A percentile compares a stretch with the other conserved stretches of the same genome.
These are phyloP conservation scores for Kalmusia sp. DNA, from an alignment of 2,329 filamentous ascomycete species.

Conservation along the genomic window DNA sequence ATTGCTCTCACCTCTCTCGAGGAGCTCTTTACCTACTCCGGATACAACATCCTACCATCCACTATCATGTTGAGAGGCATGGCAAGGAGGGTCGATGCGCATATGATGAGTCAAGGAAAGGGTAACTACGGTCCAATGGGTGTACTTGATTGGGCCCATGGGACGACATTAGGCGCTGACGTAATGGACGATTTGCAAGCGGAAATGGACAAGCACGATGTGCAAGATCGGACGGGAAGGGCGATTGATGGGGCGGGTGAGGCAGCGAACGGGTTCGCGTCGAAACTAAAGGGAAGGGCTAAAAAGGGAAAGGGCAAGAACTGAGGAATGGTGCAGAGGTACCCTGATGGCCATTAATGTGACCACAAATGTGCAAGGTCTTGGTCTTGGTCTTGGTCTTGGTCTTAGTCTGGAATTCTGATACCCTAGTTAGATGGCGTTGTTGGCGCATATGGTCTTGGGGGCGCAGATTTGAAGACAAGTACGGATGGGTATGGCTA, in stretches of 20 bases:
- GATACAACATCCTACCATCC: constrained; percentile 68
- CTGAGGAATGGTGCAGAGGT: constrained; percentile 9
- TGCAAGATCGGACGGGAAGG: constrained; percentile 52
- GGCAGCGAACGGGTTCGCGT: constrained; percentile 37
- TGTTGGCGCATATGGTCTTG: neutral
- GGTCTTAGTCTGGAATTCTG: constrained; percentile 4
- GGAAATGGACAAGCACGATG: constrained; percentile 63
- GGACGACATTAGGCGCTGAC: constrained; percentile 60
- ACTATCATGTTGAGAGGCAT: constrained; percentile 64
- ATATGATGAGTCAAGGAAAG: constrained; percentile 63
- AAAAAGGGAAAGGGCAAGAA: constrained; percentile 37
- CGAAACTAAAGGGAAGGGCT: constrained; percentile 33
- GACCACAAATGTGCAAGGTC: neutral
- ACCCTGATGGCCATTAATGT: neutral
- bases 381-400: neutral
- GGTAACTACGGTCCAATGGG: constrained; percentile 71
- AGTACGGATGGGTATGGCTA: constrained; percentile 6
- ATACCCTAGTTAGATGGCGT: constrained; percentile 8
- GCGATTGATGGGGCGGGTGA: constrained; percentile 44
- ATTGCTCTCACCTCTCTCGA: constrained; percentile 69
- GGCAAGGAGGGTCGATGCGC: constrained; percentile 63
- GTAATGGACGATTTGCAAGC: constrained; percentile 62
- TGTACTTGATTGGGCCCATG: constrained; percentile 53
- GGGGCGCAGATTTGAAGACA: neutral
- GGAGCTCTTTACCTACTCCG: constrained; percentile 71